These are phyloP conservation scores for Phytomonas sp. DNA, from an alignment of 208 protist species.

Conservation along the genomic window DNA sequence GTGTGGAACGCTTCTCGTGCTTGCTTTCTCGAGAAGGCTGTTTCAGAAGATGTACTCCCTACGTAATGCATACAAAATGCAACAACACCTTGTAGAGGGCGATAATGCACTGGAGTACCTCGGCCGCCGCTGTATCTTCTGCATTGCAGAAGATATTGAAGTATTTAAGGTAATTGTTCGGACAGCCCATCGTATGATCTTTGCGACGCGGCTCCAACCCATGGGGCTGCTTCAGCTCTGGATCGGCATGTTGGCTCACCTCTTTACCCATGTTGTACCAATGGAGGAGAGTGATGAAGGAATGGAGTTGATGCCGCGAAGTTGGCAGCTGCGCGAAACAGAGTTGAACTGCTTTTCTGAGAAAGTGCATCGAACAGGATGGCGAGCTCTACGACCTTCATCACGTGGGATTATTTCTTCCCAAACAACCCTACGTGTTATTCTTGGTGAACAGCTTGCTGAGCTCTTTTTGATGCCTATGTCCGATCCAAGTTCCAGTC, in stretches of 20 bases:
- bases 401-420: conserved; percentile 27
- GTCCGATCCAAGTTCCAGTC: conserved; percentile 15
- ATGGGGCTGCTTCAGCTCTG: conserved; percentile 56
- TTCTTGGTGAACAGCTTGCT: conserved; percentile 54
- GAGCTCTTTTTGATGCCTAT: conserved; percentile 55
- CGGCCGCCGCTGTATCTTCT: conserved; percentile 45
- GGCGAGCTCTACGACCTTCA: conserved; percentile 25
- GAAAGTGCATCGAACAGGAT: conserved; percentile 24
- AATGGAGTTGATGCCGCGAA: conserved; percentile 31
- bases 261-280: conserved; percentile 65
- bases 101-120: conserved; percentile 29
- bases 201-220: conserved; percentile 38
- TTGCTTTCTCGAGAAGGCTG: conserved; percentile 46
- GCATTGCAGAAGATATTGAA: conserved; percentile 41
- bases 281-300: conserved; percentile 27
- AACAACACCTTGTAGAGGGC: conserved; percentile 31
- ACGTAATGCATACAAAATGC: conserved; percentile 40
- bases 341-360: conserved; percentile 26
- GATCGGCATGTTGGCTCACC: conserved; percentile 55
- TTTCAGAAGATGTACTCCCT: conserved; percentile 29
- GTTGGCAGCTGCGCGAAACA: conserved; percentile 25
- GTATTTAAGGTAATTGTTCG: conserved; percentile 36
- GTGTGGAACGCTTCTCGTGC: conserved; percentile 45
- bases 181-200: conserved; percentile 50
- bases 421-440: conserved; percentile 52